These are phyloP conservation scores for Acanthamoeba comandoni DNA, from an alignment of 208 protist genomes.

Conservation along the genomic window DNA sequence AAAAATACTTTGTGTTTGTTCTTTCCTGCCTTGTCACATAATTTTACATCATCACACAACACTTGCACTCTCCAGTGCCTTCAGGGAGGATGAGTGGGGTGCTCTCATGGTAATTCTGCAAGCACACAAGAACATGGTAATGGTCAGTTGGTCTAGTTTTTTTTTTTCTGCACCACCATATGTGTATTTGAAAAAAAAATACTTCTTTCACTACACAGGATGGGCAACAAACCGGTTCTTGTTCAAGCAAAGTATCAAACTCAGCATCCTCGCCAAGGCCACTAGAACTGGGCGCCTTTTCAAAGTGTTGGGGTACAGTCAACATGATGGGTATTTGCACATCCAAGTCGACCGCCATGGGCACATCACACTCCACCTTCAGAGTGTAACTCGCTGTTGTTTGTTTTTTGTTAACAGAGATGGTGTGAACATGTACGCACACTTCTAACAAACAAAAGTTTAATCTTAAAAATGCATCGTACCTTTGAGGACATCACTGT, in stretches of 20 bases:
- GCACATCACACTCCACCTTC: slow-evolving; percentile 70
- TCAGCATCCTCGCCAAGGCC: slow-evolving; percentile 22
- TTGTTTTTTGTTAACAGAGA: no score
- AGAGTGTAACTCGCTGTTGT: slow-evolving; percentile 16
- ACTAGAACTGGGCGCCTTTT: slow-evolving; percentile 10
- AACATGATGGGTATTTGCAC: slow-evolving; percentile 9
- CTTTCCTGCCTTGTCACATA: background rate
- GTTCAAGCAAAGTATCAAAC: slow-evolving; percentile 24
- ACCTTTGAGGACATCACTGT: slow-evolving; percentile 40
- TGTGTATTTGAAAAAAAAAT: no score
- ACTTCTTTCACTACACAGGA: no score
- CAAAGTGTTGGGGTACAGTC: slow-evolving; percentile 59
- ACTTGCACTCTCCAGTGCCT: slow-evolving; percentile 48
- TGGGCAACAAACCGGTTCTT: no score
- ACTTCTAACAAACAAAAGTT: no score
- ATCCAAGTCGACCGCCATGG: slow-evolving; percentile 53
- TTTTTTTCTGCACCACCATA: no score
- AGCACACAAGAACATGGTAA: no score
- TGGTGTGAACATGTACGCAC: background rate
- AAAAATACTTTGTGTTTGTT: background rate
- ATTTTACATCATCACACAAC: slow-evolving; percentile 17
- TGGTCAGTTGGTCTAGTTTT: no score
- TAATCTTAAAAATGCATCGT: no score
- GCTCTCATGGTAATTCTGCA: slow-evolving; percentile 55
- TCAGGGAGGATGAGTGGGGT: slow-evolving; percentile 53